A percentile compares a stretch with the other conserved stretches of the same genome.
Evolutionary conservation across 345 rosid species (phyloP).

Genomic region (Geranium brycei): DNA sequence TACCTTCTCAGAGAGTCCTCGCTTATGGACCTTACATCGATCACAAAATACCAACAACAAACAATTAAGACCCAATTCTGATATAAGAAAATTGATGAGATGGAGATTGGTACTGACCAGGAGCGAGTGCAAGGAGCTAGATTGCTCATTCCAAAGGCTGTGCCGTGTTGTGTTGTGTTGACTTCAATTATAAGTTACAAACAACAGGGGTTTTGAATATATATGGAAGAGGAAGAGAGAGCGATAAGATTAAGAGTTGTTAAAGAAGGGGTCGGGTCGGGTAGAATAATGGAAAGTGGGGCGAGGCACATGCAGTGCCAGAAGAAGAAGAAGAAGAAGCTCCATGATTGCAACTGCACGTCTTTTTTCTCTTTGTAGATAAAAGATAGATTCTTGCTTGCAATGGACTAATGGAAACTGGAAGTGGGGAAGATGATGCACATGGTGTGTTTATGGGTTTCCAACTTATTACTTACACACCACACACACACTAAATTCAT

Average conservation of each 20-base stretch:
- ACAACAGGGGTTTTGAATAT: too few relatives aligned
- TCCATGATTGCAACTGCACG: slow-evolving; percentile 39
- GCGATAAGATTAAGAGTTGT: too few relatives aligned
- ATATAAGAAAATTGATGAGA: too few relatives aligned
- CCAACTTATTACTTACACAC: background rate
- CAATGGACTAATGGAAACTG: slow-evolving; percentile 14
- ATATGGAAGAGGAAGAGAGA: too few relatives aligned
- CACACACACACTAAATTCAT: background rate
- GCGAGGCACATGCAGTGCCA: slow-evolving; percentile 46
- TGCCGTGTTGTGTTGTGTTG: too few relatives aligned
- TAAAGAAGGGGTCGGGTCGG: too few relatives aligned
- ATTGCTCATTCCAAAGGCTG: too few relatives aligned
- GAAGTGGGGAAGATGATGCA: slow-evolving; percentile 35
- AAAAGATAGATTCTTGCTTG: slow-evolving; percentile 29
- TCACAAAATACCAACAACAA: too few relatives aligned
- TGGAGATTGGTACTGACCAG: too few relatives aligned
- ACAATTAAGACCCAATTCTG: too few relatives aligned
- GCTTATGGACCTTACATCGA: slow-evolving; percentile 42
- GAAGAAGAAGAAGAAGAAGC: slow-evolving; percentile 25
- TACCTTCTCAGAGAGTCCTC: slow-evolving; percentile 66
- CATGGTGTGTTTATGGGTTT: slow-evolving; percentile 40
- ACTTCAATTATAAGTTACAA: too few relatives aligned
- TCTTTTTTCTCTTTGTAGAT: slow-evolving; percentile 9
- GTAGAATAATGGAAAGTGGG: slow-evolving; percentile 41
- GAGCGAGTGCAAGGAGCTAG: too few relatives aligned